Conservation (phyloP, 202 grass and related monocot genomes). For the Digitaria exilis region DNA sequence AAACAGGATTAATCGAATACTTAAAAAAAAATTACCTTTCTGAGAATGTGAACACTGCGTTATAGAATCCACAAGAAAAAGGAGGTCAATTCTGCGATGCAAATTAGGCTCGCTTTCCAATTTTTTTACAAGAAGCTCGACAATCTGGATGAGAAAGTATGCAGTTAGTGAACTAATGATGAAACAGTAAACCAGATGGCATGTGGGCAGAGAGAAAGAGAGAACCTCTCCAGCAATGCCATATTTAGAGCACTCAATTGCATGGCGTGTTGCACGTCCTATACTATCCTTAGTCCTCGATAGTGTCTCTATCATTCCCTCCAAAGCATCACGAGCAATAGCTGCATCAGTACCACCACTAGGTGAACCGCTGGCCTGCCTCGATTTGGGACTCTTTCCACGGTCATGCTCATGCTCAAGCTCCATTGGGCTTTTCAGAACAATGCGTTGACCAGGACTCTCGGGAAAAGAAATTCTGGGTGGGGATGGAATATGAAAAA, state of each 20-base stretch:
- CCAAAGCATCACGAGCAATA: constrained; percentile 83
- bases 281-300: constrained; percentile 99
- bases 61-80: constrained; percentile 97
- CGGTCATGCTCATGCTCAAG: constrained; percentile 60
- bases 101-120: constrained; percentile 87
- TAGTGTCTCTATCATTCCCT: constrained; percentile 96
- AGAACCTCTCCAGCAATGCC: constrained; percentile 84
- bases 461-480: constrained; percentile 63
- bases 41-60: constrained; percentile 93
- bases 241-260: constrained; percentile 96
- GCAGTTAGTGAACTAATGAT: constrained; percentile 21
- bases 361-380: constrained; percentile 50
- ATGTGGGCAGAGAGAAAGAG: constrained; percentile 12
- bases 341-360: constrained; percentile 70
- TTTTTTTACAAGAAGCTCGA: constrained; percentile 86
- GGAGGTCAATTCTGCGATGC: constrained; percentile 88
- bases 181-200: constrained; percentile 28
- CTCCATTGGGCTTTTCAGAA: constrained; percentile 57
- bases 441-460: constrained; percentile 42
- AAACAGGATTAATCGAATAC: constrained; percentile 4
- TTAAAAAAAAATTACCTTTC: constrained; percentile 63
- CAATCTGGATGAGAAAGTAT: constrained; percentile 65
- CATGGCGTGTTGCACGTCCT: constrained; percentile 90
- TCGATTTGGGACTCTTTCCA: constrained; percentile 51
- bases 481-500: constrained; percentile 60